These are phyloP conservation scores for Linnemannia hyalina DNA, from an alignment of 192 early-diverging fungal species.

Conservation along the genomic window DNA sequence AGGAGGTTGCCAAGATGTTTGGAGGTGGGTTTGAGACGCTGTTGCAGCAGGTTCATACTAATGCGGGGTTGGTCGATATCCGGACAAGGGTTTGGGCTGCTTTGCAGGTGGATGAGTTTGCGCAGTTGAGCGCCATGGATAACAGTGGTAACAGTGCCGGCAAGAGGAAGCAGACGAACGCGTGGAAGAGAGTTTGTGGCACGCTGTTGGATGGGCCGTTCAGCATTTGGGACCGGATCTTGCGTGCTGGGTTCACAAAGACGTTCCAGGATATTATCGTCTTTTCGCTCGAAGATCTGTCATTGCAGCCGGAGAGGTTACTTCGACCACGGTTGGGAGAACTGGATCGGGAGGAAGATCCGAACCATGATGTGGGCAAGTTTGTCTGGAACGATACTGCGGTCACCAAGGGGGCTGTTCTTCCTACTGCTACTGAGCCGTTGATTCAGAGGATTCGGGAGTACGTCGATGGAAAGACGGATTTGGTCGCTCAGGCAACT, in stretches of 20 bases:
- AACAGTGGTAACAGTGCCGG: background rate
- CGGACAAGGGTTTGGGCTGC: slow-evolving; percentile 55
- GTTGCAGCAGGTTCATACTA: slow-evolving; percentile 44
- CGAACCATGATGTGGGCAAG: slow-evolving; percentile 51
- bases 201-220: slow-evolving; percentile 45
- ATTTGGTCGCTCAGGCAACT: slow-evolving; percentile 30
- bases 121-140: slow-evolving; percentile 1
- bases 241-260: slow-evolving; percentile 57
- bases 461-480: slow-evolving; percentile 44
- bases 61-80: slow-evolving; percentile 48
- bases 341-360: slow-evolving; percentile 37
- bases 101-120: slow-evolving; percentile 54
- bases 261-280: slow-evolving; percentile 57
- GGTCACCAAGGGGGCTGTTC: slow-evolving; percentile 10
- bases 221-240: slow-evolving; percentile 61
- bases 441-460: slow-evolving; percentile 39
- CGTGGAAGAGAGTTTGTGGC: slow-evolving; percentile 44
- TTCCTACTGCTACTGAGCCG: slow-evolving; percentile 38
- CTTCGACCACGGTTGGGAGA: slow-evolving; percentile 50
- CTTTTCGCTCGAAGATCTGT: slow-evolving; percentile 43
- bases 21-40: slow-evolving; percentile 34
- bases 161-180: slow-evolving; percentile 25
- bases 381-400: slow-evolving; percentile 28
- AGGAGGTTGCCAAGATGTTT: slow-evolving; percentile 43
- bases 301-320: slow-evolving; percentile 56